Base-by-base conservation (phyloP, 805 yeast genomes). In the Tetrapisispora iriomotensis region DNA sequence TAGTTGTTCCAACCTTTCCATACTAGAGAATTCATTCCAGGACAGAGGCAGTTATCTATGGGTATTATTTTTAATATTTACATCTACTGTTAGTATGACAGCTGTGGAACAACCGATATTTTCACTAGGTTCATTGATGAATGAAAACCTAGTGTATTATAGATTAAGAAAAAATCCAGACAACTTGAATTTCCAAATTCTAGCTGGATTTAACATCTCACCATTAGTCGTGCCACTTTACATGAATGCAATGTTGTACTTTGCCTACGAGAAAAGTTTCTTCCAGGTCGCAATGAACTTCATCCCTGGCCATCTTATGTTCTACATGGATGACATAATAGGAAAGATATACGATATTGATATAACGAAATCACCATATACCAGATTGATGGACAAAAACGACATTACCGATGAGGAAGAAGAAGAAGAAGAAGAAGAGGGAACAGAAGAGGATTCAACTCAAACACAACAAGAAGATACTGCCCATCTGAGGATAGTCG, bases 301-400 rank as follows among this genome's bases (percentile, higher is more conserved):
- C 31, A 10, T 56, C 15, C 61, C 64, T 21, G 61, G 55, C 2
- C 64, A 59, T 38, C 18, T 50, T 1, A 32, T 53, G 15, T 58
- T 43, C 34, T 59, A 54, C 41, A 13, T 50, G 36, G 62, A 56
- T 30, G 56, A 51, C 24, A 42, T 53, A 8, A 36, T 56, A 17
- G 41, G 40, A 7, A 51, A 45, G 35, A 38, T 58, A 15, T 59
- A 59, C 36, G 53, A 47, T 4, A 39, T 58, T 3, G 56, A 56
- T 42, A 29, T 56, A 12, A 46, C 53, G 21, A 51, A 55, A 41
- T 42, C 56, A 9, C 60, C 60, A 2, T 50, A 50, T 37, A 56
- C 53, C 23, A 30, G 44, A 29, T 52, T 53, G 54, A 13, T 40
- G n/a, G 48, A 43, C 18, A 32, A 34, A 17, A 27, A 38, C 8